These are phyloP conservation scores for Kwoniella shandongensis DNA, from an alignment of 768 basidiomycete species.

Conservation along the genomic window DNA sequence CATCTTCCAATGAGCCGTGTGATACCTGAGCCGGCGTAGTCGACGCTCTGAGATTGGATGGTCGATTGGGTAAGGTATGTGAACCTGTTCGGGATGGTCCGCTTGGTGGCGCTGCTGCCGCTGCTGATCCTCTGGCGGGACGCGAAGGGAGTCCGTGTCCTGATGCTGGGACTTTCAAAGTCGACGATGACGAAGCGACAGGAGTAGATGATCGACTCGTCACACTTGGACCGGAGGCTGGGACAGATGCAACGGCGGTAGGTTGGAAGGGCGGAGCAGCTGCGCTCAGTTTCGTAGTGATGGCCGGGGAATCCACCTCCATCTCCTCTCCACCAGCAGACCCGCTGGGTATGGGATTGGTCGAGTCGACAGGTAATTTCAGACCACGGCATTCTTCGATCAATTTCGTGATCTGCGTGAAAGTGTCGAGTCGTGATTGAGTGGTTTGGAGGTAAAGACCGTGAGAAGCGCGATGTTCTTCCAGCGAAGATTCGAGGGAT, in stretches of 20 bases:
- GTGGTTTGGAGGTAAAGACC: conserved; percentile 24
- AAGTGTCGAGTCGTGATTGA: conserved; percentile 32
- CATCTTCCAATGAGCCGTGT: conserved; percentile 23
- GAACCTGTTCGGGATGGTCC: conserved; percentile 2
- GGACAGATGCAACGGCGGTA: not conserved
- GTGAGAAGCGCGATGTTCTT: conserved; percentile 34
- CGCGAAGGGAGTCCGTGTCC: conserved; percentile 15
- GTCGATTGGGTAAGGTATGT: conserved; percentile 11
- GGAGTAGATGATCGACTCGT: conserved; percentile 10
- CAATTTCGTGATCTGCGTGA: conserved; percentile 28
- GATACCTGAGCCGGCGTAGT: conserved; percentile 17
- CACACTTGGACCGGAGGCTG: not conserved
- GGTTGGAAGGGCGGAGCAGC: conserved; percentile 41
- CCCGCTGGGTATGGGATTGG: not conserved
- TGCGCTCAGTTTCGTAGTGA: conserved; percentile 19
- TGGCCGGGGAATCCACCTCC: conserved; percentile 31
- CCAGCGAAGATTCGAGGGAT: conserved; percentile 27
- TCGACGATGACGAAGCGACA: conserved; percentile 1
- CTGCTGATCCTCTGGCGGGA: conserved; percentile 1
- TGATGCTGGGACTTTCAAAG: conserved; percentile 9
- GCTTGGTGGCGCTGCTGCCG: not conserved
- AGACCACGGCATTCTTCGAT: conserved; percentile 32
- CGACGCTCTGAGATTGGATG: conserved; percentile 18
- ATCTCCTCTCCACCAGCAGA: conserved; percentile 22
- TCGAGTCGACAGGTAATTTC: conserved; percentile 34